Base-by-base conservation (phyloP, 495 filamentous ascomycete species). In the Penicillium coffeae region DNA sequence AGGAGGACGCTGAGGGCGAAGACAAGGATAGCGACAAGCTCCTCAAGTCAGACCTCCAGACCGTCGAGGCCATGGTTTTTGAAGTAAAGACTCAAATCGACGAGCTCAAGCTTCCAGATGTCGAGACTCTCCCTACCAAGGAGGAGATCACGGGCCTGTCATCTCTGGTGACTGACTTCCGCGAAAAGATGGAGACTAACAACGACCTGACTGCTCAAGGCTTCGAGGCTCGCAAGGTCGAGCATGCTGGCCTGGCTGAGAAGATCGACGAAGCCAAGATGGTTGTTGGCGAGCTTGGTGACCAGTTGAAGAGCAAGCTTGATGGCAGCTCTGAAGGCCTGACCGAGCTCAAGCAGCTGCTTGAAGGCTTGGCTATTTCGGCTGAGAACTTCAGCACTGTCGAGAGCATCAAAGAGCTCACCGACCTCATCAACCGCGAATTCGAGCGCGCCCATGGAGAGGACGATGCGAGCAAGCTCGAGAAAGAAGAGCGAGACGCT, bases 1-100 rank as follows among this genome's bases (percentile, higher is more conserved):
- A 85, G 14, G 75, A 74, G 22, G 63, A 71, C 0, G 82, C 85
- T n/a, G 44, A 47, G 27, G 44, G 44, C 1, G 42, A 39, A 21
- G 82, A 87, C 30, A 81, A 84, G 12, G 75, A 77, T 18, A 66
- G 73, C 0, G 84, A 88, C 41, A 84, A 77, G 53, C 71, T 90
- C 40, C 85, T 82, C 47, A 93, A 91, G 64, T 80, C 80, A 0
- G 88, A 94, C 52, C 66, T 95, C 19, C 87, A 90, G 47, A 82
- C 83, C 0, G 78, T 95, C 7, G 87, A 87, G 48, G 77, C 85
- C 2, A 78, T 90, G 51, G 86, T 89, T 47, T 81, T 84, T 34
- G 90, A 95, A 37, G 82, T 90, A 63, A 93, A 90, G 64, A 74
- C 80, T 5, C 77, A 85, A 33, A 72, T 94, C 33, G 82, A 86